Base-by-base conservation (phyloP, 1,284 basidiomycete species). In the Malassezia brasiliensis region DNA sequence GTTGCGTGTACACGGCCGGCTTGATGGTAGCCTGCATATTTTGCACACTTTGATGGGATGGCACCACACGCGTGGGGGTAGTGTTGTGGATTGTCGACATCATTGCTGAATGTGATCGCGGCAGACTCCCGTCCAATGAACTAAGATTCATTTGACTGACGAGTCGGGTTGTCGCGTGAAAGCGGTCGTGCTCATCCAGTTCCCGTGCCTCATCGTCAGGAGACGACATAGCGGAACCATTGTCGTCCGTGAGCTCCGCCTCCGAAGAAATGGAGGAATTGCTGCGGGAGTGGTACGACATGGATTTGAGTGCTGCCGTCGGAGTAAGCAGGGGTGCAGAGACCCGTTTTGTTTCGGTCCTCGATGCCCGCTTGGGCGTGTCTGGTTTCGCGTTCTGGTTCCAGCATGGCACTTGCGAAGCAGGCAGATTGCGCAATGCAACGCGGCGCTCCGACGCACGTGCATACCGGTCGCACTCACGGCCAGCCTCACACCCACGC, bases 221-320 rank as follows among this genome's bases (percentile, higher is more conserved):
- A 19, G 69, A 72, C 5, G 69, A 72, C 14, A 65, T 62, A 9
- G 67, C 65, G 8, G 68, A 70, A 39, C 69, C 69, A 17, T 71
- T 71, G 64, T 74, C 69, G 44, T 74, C 72, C 28, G 69, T 72
- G 36, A 71, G 59, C 39, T 72, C 69, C 10, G 67, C 72, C 44
- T 69, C 68, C 12, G 68, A 67, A 3, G 68, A 66, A 3, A 64
- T 57, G 15, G 62, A 60, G 50, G 64, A 65, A 50, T 50, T 48
- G 46, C 58, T 65, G 35, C 55, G 42, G 5, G 45, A 52, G 32
- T 59, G 63, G 14, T 48, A 34, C 14, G 48, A 39, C 40, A 50
- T 50, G 11, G 47, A 44, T 35, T 56, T 56, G 44, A 56, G 53
- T 15, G 53, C 50, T 1, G 53, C 53, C 8, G 47, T 56, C 28